Conservation (phyloP, 139 green algal species). For the Ettlia oleoabundans region DNA sequence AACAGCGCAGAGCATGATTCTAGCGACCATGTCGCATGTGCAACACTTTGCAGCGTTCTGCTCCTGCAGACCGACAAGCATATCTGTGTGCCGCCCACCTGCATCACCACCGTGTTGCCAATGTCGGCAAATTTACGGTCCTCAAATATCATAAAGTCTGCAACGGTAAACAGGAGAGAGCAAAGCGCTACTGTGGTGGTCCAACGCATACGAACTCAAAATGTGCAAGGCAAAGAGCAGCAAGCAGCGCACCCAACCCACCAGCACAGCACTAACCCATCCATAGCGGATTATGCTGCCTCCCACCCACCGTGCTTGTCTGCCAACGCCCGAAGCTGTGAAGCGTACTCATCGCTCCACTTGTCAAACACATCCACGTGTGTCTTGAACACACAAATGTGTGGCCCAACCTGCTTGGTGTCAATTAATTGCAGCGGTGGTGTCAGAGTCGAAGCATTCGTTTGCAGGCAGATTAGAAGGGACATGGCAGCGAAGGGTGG, state of each 20-base stretch:
- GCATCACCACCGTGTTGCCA: slow-evolving; percentile 96
- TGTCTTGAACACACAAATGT: slow-evolving; percentile 99
- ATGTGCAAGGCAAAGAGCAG: background rate
- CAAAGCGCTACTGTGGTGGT: background rate
- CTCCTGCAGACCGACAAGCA: too few species aligned
- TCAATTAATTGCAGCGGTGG: too few species aligned
- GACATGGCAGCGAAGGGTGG: too few species aligned
- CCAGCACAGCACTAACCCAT: too few species aligned
- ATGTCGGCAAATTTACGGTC: slow-evolving; percentile 99
- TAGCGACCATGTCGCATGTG: too few species aligned
- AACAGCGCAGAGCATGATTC: too few species aligned
- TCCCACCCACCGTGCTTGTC: slow-evolving; percentile 82
- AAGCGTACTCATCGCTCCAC: slow-evolving; percentile 56
- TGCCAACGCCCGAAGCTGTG: slow-evolving; percentile 71
- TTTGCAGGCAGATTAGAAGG: too few species aligned
- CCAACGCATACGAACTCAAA: background rate
- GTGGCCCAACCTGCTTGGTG: slow-evolving; percentile 76
- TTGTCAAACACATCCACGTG: slow-evolving; percentile 95
- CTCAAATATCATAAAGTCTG: slow-evolving; percentile 99
- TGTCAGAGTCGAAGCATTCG: too few species aligned
- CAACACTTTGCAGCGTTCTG: too few species aligned
- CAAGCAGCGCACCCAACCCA: slow-evolving; percentile 39
- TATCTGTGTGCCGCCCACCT: too few species aligned
- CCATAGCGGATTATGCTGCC: too few species aligned
- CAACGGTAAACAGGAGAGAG: background rate